phyloP scores from a whole-genome alignment of 2,329 filamentous ascomycete species.

The Penicillium sp. region DNA sequence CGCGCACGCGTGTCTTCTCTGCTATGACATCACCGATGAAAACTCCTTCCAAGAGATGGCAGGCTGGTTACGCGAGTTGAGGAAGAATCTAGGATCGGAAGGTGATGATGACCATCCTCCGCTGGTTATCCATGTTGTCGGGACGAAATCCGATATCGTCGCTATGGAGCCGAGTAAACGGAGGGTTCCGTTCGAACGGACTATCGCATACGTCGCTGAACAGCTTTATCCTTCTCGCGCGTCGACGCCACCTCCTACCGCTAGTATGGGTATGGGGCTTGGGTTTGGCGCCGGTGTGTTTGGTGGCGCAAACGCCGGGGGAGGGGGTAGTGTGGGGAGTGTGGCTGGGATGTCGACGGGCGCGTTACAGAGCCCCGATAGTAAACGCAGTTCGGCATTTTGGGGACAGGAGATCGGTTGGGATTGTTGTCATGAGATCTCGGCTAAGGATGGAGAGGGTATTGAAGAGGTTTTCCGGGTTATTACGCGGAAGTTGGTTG shows the following conservation, averaged over 20 bases:
- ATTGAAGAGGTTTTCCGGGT: constrained; percentile 96
- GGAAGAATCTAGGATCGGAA: constrained; percentile 62
- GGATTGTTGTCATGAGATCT: constrained; percentile 97
- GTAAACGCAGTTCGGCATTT: constrained; percentile 49
- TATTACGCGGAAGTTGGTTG: constrained; percentile 78
- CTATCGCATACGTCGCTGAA: constrained; percentile 93
- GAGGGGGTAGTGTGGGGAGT: constrained; percentile 20
- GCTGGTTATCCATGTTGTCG: constrained; percentile 89
- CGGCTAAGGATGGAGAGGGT: constrained; percentile 88
- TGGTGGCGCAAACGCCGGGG: constrained; percentile 10
- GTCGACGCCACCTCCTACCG: constrained; percentile 67
- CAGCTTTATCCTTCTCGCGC: constrained; percentile 74
- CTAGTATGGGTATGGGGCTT: constrained; percentile 41
- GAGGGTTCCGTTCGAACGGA: constrained; percentile 89
- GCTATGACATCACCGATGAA: constrained; percentile 89
- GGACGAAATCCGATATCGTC: constrained; percentile 90
- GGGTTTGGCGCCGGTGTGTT: constrained; percentile 17
- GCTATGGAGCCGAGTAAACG: constrained; percentile 75
- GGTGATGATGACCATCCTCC: constrained; percentile 59
- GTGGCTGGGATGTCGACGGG: constrained; percentile 8
- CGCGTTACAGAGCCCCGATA: constrained; percentile 39
- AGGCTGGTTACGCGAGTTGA: constrained; percentile 82
- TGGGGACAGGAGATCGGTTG: constrained; percentile 93
- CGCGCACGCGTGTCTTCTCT: constrained; percentile 89
- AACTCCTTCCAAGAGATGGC: constrained; percentile 89